phyloP scores from a whole-genome alignment of 345 rosid species.

The Salix brachista region DNA sequence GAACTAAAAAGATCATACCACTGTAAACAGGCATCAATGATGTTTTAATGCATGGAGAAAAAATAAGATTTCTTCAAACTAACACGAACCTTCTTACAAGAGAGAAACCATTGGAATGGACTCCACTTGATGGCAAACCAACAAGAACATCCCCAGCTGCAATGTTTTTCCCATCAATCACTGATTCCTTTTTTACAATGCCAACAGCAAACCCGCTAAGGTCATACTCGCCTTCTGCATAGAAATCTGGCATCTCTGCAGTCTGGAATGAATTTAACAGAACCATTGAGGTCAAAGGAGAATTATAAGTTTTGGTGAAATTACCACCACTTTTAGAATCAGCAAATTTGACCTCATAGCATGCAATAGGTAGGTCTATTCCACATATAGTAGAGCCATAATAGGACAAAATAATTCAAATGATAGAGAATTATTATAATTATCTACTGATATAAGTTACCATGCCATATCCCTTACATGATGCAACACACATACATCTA shows the following conservation, averaged over 20 bases:
- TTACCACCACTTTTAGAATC: neutral
- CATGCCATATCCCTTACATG: neutral
- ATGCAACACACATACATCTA: neutral
- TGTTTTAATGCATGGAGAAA: neutral
- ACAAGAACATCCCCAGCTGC: constrained; percentile 71
- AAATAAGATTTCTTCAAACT: neutral
- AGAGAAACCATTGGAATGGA: constrained; percentile 94
- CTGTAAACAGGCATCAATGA: neutral
- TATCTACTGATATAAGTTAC: neutral
- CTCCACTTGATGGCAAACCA: constrained; percentile 91
- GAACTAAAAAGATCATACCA: neutral
- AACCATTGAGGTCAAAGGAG: neutral
- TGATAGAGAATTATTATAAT: neutral
- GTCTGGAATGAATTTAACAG: constrained; percentile 43
- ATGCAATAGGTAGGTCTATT: neutral
- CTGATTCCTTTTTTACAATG: constrained; percentile 65
- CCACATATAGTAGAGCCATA: neutral
- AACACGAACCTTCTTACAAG: constrained; percentile 65
- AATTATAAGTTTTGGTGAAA: neutral
- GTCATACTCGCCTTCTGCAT: constrained; percentile 78
- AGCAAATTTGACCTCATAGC: neutral
- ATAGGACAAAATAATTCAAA: neutral
- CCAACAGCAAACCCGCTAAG: constrained; percentile 96
- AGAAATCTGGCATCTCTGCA: constrained; percentile 96
- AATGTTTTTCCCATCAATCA: constrained; percentile 80